These are phyloP conservation scores for Pilobolus umbonatus DNA, from an alignment of 192 early-diverging fungal genomes.

Conservation along the genomic window DNA sequence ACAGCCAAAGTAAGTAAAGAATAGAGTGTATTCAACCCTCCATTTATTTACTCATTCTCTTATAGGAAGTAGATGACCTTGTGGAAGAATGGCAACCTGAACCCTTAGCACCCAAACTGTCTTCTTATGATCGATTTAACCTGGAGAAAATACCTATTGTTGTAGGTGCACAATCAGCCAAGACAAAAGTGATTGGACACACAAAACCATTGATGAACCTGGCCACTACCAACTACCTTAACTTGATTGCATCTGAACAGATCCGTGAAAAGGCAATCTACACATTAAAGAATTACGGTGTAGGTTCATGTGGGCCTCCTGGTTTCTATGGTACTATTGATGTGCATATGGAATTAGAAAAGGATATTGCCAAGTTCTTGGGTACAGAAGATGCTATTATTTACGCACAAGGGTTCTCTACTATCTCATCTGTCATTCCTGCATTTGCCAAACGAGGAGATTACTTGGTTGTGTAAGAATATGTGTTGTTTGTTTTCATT, in stretches of 20 bases:
- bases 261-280: slow-evolving; percentile 81
- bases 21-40: not conserved
- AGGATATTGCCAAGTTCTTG: slow-evolving; percentile 77
- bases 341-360: slow-evolving; percentile 93
- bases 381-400: slow-evolving; percentile 85
- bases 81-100: slow-evolving; percentile 95
- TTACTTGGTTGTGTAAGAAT: slow-evolving; percentile 77
- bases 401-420: slow-evolving; percentile 94
- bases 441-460: slow-evolving; percentile 97
- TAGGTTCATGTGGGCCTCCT: slow-evolving; percentile 93
- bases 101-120: slow-evolving; percentile 77
- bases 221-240: slow-evolving; percentile 86
- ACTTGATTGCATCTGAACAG: slow-evolving; percentile 66
- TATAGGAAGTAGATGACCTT: slow-evolving; percentile 92
- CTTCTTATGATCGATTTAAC: slow-evolving; percentile 63
- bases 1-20: slow-evolving; percentile 63
- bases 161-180: slow-evolving; percentile 60
- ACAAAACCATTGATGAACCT: slow-evolving; percentile 75
- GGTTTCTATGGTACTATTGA: slow-evolving; percentile 95
- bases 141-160: slow-evolving; percentile 77
- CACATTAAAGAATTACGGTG: slow-evolving; percentile 88
- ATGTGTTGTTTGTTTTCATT: not conserved
- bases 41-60: not conserved
- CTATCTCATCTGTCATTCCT: slow-evolving; percentile 87
- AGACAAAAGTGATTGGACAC: slow-evolving; percentile 55